These are phyloP conservation scores for Malbranchea cinnamomea DNA, from an alignment of 2,329 filamentous ascomycete species.

Conservation along the genomic window DNA sequence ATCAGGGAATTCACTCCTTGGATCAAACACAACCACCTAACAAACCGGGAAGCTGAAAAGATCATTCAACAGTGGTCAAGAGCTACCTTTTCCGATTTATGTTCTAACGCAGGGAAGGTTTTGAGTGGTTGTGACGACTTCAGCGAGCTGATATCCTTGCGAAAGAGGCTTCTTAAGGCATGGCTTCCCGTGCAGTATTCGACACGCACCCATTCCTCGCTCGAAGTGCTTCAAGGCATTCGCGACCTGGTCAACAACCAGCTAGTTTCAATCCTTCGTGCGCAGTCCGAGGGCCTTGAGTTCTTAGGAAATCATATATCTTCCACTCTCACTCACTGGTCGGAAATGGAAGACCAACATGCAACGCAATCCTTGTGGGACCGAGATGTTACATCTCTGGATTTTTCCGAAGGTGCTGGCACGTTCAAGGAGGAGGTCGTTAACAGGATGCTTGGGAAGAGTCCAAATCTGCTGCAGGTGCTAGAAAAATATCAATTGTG, in stretches of 20 bases:
- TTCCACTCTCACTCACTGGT: conserved; percentile 47
- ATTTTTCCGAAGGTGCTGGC: conserved; percentile 49
- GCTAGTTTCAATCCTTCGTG: conserved; percentile 47
- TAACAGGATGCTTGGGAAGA: conserved; percentile 56
- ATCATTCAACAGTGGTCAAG: conserved; percentile 51
- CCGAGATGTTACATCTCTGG: conserved; percentile 45
- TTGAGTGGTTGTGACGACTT: conserved; percentile 50
- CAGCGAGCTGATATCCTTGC: conserved; percentile 51
- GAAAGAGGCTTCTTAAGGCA: conserved; percentile 54
- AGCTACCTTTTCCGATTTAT: conserved; percentile 42
- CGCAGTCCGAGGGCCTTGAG: conserved; percentile 48
- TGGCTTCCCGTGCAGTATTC: conserved; percentile 59
- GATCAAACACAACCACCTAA: conserved; percentile 65
- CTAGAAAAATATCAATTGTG: conserved; percentile 54
- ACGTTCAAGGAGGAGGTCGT: conserved; percentile 55
- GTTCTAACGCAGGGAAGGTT: conserved; percentile 46
- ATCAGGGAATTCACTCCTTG: conserved; percentile 77
- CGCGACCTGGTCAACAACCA: conserved; percentile 54
- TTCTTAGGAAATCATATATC: conserved; percentile 51
- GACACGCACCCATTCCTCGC: conserved; percentile 37
- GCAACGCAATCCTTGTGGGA: conserved; percentile 52
- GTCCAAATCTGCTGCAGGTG: conserved; percentile 48
- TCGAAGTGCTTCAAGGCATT: conserved; percentile 52
- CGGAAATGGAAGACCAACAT: conserved; percentile 31
- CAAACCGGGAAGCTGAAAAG: conserved; percentile 43